These are phyloP conservation scores for Penicillium cataractarum DNA, from an alignment of 495 filamentous ascomycete genomes.

Conservation along the genomic window DNA sequence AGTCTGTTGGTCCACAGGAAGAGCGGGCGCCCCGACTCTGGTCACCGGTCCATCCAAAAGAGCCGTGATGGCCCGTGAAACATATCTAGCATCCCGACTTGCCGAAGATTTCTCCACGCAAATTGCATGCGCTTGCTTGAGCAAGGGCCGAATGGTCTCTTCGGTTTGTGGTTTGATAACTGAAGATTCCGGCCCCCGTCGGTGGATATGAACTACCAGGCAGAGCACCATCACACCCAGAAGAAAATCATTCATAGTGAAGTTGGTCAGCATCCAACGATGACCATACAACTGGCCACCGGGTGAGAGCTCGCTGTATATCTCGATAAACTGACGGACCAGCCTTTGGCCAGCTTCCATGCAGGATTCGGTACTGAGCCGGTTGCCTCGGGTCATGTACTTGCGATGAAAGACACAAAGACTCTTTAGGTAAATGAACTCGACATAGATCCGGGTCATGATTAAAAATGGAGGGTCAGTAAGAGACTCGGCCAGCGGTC, in stretches of 20 bases:
- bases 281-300: slow-evolving; percentile 25
- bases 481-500: slow-evolving; percentile 27
- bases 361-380: not conserved
- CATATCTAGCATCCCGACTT: slow-evolving; percentile 1
- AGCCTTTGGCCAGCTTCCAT: not conserved
- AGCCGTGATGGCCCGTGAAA: not conserved
- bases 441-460: slow-evolving; percentile 29
- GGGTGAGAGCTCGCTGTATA: not conserved
- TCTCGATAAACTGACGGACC: not conserved
- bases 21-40: not conserved
- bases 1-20: not conserved
- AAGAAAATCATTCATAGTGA: slow-evolving; percentile 28
- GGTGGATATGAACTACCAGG: slow-evolving; percentile 10
- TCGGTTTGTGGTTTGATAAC: not conserved
- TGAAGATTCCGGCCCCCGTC: not conserved
- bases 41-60: not conserved
- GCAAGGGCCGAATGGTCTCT: not conserved
- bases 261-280: slow-evolving; percentile 28
- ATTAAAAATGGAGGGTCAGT: slow-evolving; percentile 40
- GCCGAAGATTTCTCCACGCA: not conserved
- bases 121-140: not conserved
- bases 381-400: slow-evolving; percentile 28
- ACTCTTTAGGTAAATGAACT: slow-evolving; percentile 37
- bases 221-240: slow-evolving; percentile 26
- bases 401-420: slow-evolving; percentile 43